phyloP scores from a whole-genome alignment of 805 yeast species.

The Helenozyma baotianmanensis region DNA sequence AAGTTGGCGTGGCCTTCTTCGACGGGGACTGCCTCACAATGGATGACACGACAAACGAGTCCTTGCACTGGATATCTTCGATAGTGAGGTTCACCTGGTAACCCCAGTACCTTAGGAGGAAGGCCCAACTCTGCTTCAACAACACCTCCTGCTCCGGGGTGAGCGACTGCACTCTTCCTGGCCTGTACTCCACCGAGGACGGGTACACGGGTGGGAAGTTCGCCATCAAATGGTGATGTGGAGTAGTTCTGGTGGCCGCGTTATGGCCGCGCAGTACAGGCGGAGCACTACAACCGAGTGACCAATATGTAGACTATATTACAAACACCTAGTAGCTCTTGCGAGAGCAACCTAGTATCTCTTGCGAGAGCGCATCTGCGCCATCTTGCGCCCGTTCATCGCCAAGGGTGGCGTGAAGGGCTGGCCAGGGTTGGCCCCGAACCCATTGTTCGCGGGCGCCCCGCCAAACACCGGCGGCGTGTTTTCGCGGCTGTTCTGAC shows the following conservation, averaged over 20 bases:
- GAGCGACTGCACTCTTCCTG: conserved; percentile 36
- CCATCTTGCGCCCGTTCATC: conserved; percentile 23
- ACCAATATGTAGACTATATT: background rate
- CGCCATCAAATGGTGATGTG: too few species aligned
- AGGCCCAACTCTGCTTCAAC: conserved; percentile 17
- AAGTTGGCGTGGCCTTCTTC: conserved; percentile 11
- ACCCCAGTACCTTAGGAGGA: conserved; percentile 38
- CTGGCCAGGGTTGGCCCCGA: conserved; percentile 6
- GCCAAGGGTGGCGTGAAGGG: conserved; percentile 19
- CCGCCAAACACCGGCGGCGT: conserved; percentile 16
- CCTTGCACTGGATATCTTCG: conserved; percentile 25
- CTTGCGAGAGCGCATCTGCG: conserved; percentile 33
- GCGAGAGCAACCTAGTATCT: conserved; percentile 8
- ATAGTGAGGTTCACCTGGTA: conserved; percentile 28
- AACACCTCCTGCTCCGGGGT: conserved; percentile 17
- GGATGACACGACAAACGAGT: conserved; percentile 30
- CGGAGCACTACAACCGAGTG: background rate
- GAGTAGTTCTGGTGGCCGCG: too few species aligned
- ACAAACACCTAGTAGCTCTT: background rate
- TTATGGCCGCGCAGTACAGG: background rate
- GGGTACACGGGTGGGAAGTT: conserved; percentile 14
- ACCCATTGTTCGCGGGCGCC: background rate
- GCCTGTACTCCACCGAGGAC: conserved; percentile 23
- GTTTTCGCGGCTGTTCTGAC: conserved; percentile 13
- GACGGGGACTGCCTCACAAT: conserved; percentile 10